These are phyloP conservation scores for Auriculariales sp. DNA, from an alignment of 768 basidiomycete species.

Conservation along the genomic window DNA sequence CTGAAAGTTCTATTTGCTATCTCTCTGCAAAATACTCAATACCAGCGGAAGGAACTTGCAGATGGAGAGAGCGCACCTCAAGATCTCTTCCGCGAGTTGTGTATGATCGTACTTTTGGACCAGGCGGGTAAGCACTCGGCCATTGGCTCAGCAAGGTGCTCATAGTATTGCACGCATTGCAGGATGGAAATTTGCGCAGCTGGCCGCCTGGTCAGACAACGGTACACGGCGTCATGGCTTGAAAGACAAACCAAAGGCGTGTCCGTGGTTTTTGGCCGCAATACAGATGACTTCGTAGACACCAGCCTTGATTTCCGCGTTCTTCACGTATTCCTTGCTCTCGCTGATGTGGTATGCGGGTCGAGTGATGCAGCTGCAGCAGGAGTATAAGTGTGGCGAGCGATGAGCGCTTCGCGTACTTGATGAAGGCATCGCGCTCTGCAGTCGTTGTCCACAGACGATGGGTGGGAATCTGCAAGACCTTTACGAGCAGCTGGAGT, in stretches of 20 bases:
- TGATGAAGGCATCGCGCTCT: slow-evolving; percentile 76
- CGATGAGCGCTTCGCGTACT: slow-evolving; percentile 30
- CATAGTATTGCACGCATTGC: slow-evolving; percentile 84
- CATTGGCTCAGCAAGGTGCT: slow-evolving; percentile 88
- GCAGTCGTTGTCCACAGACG: slow-evolving; percentile 83
- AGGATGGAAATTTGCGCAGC: slow-evolving; percentile 76
- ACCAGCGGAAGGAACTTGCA: not conserved
- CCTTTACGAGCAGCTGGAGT: slow-evolving; percentile 56
- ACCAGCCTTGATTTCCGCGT: slow-evolving; percentile 47
- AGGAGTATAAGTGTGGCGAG: slow-evolving; percentile 5
- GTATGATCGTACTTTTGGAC: slow-evolving; percentile 77
- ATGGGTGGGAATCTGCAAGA: slow-evolving; percentile 51
- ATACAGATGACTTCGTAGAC: slow-evolving; percentile 82
- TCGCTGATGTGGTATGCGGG: slow-evolving; percentile 82
- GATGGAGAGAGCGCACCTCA: slow-evolving; percentile 29
- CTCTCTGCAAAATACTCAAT: slow-evolving; percentile 32
- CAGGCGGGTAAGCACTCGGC: slow-evolving; percentile 73
- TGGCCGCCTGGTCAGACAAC: not conserved
- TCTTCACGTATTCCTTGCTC: slow-evolving; percentile 81
- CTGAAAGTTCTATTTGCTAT: slow-evolving; percentile 66
- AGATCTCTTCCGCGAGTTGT: slow-evolving; percentile 81
- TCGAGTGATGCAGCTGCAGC: slow-evolving; percentile 65
- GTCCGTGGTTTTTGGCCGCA: slow-evolving; percentile 83
- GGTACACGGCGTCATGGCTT: too few relatives aligned
- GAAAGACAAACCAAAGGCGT: slow-evolving; percentile 43